Evolutionary conservation across 495 filamentous ascomycete species (phyloP).

Genomic region (Astrothelium subdiscretum): DNA sequence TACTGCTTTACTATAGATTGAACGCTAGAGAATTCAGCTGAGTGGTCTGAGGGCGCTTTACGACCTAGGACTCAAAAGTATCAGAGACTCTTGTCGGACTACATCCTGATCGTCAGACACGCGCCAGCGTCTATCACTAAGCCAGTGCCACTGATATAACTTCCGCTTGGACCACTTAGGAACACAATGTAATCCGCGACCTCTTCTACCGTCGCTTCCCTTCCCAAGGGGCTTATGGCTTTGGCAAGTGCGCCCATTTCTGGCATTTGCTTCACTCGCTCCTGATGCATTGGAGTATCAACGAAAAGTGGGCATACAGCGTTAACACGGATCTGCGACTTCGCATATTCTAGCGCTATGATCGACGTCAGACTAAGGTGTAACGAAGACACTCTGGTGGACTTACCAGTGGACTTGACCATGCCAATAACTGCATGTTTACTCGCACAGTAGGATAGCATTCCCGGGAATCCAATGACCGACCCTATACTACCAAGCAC

Average conservation of each 20-base stretch:
- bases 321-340: background rate
- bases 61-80: no score
- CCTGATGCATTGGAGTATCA: background rate
- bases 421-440: conserved; percentile 6
- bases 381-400: background rate
- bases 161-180: background rate
- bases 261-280: background rate
- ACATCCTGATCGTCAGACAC: no score
- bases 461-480: conserved; percentile 23
- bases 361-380: background rate
- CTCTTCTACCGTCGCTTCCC: background rate
- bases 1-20: no score
- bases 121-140: background rate
- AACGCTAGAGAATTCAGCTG: no score
- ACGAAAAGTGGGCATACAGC: background rate
- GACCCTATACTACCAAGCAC: conserved; percentile 37
- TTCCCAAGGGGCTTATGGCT: background rate
- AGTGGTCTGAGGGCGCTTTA: no score
- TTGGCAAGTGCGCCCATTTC: background rate
- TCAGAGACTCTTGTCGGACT: no score
- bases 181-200: background rate
- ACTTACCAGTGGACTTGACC: background rate
- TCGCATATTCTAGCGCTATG: background rate
- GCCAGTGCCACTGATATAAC: background rate
- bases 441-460: conserved; percentile 14